phyloP scores from a whole-genome alignment of 139 green algal species.

The Nannochloris sp. region DNA sequence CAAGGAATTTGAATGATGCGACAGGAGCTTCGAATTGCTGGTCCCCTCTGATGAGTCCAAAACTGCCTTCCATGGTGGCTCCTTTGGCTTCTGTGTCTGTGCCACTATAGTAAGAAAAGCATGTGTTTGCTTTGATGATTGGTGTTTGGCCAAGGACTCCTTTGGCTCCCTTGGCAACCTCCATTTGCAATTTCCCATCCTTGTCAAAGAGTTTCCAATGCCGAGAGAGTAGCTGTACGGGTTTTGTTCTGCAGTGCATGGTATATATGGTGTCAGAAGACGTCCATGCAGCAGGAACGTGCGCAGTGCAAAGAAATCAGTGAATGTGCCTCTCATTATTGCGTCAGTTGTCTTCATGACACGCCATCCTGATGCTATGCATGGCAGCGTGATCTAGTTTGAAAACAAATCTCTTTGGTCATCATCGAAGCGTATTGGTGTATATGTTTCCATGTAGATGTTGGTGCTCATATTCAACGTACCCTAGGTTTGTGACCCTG shows the following conservation, averaged over 20 bases:
- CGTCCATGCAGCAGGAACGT: not conserved
- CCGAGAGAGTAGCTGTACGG: constrained; percentile 27
- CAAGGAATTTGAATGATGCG: constrained; percentile 17
- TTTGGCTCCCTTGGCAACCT: constrained; percentile 17
- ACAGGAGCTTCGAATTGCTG: constrained; percentile 24
- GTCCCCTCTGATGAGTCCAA: constrained; percentile 23
- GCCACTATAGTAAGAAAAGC: constrained; percentile 32
- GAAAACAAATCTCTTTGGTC: constrained; percentile 8
- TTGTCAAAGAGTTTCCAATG: constrained; percentile 27
- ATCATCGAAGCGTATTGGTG: not conserved
- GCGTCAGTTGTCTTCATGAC: not conserved
- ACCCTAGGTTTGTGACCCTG: constrained; percentile 30
- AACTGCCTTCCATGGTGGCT: constrained; percentile 28
- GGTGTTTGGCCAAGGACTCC: constrained; percentile 36
- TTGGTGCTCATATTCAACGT: not conserved
- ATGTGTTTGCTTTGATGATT: constrained; percentile 28
- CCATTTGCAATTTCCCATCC: constrained; percentile 5
- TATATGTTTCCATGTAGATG: no score
- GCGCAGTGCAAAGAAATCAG: no score
- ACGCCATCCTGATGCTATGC: not conserved
- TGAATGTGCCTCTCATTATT: constrained; percentile 7
- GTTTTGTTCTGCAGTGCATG: constrained; percentile 9
- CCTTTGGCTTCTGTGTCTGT: constrained; percentile 10
- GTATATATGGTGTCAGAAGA: not conserved
- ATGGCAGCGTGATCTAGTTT: not conserved